Evolutionary conservation across 352 stramenopile genomes (phyloP).

Genomic region (Pythium brachiatum): DNA sequence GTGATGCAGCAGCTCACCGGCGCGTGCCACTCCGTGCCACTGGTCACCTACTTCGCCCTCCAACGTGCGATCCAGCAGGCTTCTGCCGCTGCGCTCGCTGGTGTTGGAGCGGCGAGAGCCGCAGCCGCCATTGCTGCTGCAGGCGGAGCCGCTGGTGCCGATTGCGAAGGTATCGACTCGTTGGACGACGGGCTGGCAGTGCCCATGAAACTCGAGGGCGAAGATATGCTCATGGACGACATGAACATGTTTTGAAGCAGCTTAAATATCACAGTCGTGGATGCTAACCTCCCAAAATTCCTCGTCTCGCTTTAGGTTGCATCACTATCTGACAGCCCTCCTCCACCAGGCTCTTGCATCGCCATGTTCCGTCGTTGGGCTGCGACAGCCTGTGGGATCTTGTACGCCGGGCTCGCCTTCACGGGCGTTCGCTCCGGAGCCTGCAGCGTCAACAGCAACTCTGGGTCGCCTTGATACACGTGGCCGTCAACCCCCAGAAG

Average conservation of each 20-base stretch:
- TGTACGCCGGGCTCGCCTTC: slow-evolving; percentile 36
- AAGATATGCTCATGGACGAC: slow-evolving; percentile 82
- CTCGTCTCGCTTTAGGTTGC: slow-evolving; percentile 4
- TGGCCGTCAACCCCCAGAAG: slow-evolving; percentile 78
- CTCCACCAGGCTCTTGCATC: slow-evolving; percentile 4
- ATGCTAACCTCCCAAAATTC: not conserved
- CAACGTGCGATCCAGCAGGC: slow-evolving; percentile 36
- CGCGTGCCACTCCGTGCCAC: slow-evolving; percentile 70
- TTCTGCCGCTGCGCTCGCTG: not conserved
- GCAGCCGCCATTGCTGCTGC: slow-evolving; percentile 7
- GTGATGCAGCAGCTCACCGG: slow-evolving; percentile 50
- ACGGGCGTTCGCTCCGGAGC: slow-evolving; percentile 43
- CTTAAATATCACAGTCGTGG: slow-evolving; percentile 14
- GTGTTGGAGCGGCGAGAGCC: not conserved
- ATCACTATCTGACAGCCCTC: slow-evolving; percentile 9
- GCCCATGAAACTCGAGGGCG: slow-evolving; percentile 81
- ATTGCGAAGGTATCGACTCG: slow-evolving; percentile 75
- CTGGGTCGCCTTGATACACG: slow-evolving; percentile 75
- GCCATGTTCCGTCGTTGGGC: slow-evolving; percentile 24
- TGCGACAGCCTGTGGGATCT: slow-evolving; percentile 43
- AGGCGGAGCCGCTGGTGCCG: slow-evolving; percentile 34
- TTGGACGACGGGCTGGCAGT: slow-evolving; percentile 70
- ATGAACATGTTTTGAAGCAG: slow-evolving; percentile 77
- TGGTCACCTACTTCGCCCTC: slow-evolving; percentile 76
- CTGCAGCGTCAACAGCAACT: slow-evolving; percentile 44